phyloP scores from a whole-genome alignment of 306 rosid genomes.

The Canavalia gladiata region DNA sequence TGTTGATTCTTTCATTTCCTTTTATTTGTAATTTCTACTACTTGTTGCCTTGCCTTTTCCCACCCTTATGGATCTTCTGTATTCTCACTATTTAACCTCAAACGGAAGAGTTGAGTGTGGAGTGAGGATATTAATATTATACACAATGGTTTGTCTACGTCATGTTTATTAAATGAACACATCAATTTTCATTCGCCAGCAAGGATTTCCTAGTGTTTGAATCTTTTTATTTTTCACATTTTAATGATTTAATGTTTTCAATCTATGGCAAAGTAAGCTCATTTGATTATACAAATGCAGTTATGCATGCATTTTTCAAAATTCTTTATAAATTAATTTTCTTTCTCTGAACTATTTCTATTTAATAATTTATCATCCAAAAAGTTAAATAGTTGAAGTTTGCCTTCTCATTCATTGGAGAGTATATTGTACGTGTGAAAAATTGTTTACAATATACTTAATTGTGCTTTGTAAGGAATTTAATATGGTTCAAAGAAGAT shows the following conservation, averaged over 20 bases:
- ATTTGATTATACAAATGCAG: conserved; percentile 84
- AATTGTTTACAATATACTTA: conserved; percentile 1
- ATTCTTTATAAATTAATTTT: conserved; percentile 23
- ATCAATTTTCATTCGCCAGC: background rate
- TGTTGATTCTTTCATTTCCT: background rate
- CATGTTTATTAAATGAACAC: conserved; percentile 35
- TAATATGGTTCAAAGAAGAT: background rate
- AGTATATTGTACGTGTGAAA: background rate
- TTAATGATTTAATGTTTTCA: conserved; percentile 72
- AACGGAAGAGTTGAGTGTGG: conserved; percentile 88
- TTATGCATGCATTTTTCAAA: conserved; percentile 51
- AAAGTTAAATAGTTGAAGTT: conserved; percentile 28
- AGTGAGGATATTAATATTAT: conserved; percentile 71
- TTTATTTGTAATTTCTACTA: background rate
- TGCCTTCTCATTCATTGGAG: conserved; percentile 20
- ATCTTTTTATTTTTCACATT: conserved; percentile 59
- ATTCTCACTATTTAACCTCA: conserved; percentile 90
- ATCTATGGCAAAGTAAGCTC: conserved; percentile 58
- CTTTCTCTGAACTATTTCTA: conserved; percentile 7
- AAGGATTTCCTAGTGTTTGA: conserved; percentile 22
- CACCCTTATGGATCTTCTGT: conserved; percentile 58
- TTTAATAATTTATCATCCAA: conserved; percentile 11
- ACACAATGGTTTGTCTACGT: conserved; percentile 64
- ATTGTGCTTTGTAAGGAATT: background rate
- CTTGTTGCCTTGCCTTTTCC: background rate